phyloP scores from a whole-genome alignment of 768 basidiomycete genomes.

The Ramaria sp. region DNA sequence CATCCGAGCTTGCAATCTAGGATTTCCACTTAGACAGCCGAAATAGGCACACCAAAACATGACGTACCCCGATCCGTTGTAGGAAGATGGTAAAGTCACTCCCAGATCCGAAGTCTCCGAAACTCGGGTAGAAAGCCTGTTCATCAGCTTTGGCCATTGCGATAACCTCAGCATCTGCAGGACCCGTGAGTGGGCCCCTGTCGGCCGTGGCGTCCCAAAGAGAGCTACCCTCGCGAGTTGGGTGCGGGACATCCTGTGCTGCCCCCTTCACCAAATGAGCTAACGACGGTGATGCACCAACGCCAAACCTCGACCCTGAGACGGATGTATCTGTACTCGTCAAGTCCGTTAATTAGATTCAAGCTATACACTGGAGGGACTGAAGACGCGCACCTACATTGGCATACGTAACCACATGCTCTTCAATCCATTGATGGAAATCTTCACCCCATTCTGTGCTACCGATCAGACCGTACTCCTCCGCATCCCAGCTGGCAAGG shows the following conservation, averaged over 20 bases:
- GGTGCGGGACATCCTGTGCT: slow-evolving; percentile 66
- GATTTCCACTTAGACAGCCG: neutral
- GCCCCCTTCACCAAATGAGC: slow-evolving; percentile 59
- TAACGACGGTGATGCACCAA: slow-evolving; percentile 67
- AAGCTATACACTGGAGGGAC: neutral
- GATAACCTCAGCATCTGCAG: slow-evolving; percentile 33
- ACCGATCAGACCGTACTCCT: slow-evolving; percentile 68
- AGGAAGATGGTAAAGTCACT: slow-evolving; percentile 91
- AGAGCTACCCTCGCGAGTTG: slow-evolving; percentile 47
- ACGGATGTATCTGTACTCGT: slow-evolving; percentile 44
- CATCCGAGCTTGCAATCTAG: slow-evolving; percentile 20
- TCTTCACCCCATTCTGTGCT: slow-evolving; percentile 94
- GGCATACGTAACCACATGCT: slow-evolving; percentile 77
- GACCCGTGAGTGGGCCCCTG: slow-evolving; percentile 36
- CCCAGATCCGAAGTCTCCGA: slow-evolving; percentile 61
- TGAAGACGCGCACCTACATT: slow-evolving; percentile 50
- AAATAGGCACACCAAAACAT: slow-evolving; percentile 15
- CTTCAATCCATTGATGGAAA: slow-evolving; percentile 68
- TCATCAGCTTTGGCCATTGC: slow-evolving; percentile 17
- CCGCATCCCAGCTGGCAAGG: slow-evolving; percentile 68
- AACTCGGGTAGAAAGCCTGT: slow-evolving; percentile 9
- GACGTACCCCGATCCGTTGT: slow-evolving; percentile 58
- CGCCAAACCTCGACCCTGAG: slow-evolving; percentile 46
- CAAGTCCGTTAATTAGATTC: neutral
- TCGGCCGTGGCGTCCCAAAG: slow-evolving; percentile 75